Base-by-base conservation (phyloP, 345 rosid species). In the Euclidium syriacum region DNA sequence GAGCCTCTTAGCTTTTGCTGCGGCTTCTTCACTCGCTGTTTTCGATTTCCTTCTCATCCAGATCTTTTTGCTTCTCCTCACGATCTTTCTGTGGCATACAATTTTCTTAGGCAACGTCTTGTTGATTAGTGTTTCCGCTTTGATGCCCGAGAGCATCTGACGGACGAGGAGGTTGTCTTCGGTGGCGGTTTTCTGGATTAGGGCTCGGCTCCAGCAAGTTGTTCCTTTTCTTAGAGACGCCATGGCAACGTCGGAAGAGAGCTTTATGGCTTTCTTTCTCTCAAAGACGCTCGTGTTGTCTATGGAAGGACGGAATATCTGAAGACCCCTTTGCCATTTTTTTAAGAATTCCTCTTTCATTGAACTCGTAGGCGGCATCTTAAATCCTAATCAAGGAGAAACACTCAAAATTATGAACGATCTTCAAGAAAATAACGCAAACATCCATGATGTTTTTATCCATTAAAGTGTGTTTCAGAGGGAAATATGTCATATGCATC, bases 171-270 rank as follows among this genome's bases (percentile, higher is more conserved):
- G 50, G 0, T 62, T 69, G 50, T 67, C 70, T 17, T 76, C 61
- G 44, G 43, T 75, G 24, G 81, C 74, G 20, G 87, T 84, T 52
- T 75, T 64, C 15, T 78, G 76, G 32, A 91, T 75, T 65, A 86
- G 71, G 47, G 98, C 96, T 25, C 88, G 88, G 23, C 96, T 86
- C 98, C 98, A 91, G 33, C 72, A 72, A 26, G 90, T 86, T n/a
- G 75, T 71, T 38, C 82, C 79, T 17, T 79, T 82, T 68, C 88
- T 79, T 7, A 87, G 67, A 6, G 90, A 81, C 39, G 98, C 98
- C 78, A 91, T 80, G 50, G 98, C 96, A 32, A 91, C 59, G 64
- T 91, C 98, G 15, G 98, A 85, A 0, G 98, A 81, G 66, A 88
- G 78, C 73, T 88, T 86, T 64, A 91, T 88, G 5, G 87, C 85